Evolutionary conservation across 345 rosid species (phyloP), one percentile per base, ranked within the genome.

Genomic region (Acer yangbiense): DNA sequence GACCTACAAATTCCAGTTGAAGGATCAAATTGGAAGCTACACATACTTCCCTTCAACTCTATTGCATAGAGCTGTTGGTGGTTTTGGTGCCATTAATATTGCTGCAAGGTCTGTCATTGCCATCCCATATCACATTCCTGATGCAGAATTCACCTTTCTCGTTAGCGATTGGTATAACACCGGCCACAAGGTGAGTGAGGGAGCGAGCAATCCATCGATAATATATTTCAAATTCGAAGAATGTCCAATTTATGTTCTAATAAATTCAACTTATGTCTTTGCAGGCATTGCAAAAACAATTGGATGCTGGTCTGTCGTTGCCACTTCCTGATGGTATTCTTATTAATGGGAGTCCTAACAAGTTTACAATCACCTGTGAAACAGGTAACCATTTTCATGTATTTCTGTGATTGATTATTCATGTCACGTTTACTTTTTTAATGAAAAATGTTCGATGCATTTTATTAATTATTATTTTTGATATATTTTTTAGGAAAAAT

Each of bases 1-100:
- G 95, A 91, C 98, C 6, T 95, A 93, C 83, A 79, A 89, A 71
- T 93, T 90, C 83, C 98, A 95, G 77, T 2, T 84, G 44, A 95
- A 95, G 72, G 98, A 95, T 65, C 98, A 95, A 70, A 88, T 95
- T 52, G 98, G 98, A 3, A 85, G 90, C 63, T 90, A 7, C 78
- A 81, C 68, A 52, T 95, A 95, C 86, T 93, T 88, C 78, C 92
- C 93, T 76, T 90, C 98, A 29, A 90, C 87, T 13, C 50, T 54
- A 6, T 25, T 93, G 84, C 98, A 93, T 13, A 87, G 93, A 83
- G 95, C 90, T 3, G 78, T 82, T 41, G 98, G 98, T 55, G 98
- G 88, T 64, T 91, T 82, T 66, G 92, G 92, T 9, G 87, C 82
- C 55, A 2, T 86, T 61, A 86, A 85, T 62, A 6, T 88, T 43